phyloP scores from a whole-genome alignment of 176 grass and related monocot species.

The Musa beccarii region DNA sequence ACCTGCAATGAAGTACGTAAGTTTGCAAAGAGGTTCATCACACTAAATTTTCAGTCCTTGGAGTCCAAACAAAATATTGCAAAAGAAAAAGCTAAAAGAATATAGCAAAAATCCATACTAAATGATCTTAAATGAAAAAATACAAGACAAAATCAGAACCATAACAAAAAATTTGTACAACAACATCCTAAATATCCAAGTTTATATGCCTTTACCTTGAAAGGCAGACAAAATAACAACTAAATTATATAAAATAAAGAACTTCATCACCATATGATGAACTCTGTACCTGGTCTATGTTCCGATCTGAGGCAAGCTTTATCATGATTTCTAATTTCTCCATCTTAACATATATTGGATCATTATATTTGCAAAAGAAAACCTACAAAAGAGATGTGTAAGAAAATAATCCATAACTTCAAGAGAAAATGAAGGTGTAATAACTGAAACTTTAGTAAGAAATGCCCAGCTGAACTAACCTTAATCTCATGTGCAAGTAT shows the following conservation, averaged over 20 bases:
- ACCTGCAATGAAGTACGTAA: slow-evolving; percentile 37
- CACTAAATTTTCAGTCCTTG: too few relatives aligned
- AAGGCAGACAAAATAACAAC: too few relatives aligned
- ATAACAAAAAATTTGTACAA: too few relatives aligned
- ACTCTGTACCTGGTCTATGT: slow-evolving; percentile 80
- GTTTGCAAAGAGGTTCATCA: neutral
- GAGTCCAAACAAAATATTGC: too few relatives aligned
- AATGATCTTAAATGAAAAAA: too few relatives aligned
- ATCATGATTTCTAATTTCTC: slow-evolving; percentile 99
- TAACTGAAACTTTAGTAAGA: slow-evolving; percentile 7
- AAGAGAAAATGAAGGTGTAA: neutral
- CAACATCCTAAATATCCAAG: too few relatives aligned
- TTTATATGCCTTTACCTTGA: too few relatives aligned
- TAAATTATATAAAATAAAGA: too few relatives aligned
- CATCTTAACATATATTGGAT: slow-evolving; percentile 93
- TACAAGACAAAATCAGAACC: too few relatives aligned
- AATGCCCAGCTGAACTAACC: slow-evolving; percentile 39
- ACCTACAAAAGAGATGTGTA: slow-evolving; percentile 41
- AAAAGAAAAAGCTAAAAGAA: too few relatives aligned
- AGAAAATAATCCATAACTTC: slow-evolving; percentile 1
- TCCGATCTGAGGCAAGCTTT: slow-evolving; percentile 93
- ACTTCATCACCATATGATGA: too few relatives aligned
- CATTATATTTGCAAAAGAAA: slow-evolving; percentile 99
- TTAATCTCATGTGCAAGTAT: slow-evolving; percentile 99
- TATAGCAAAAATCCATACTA: too few relatives aligned